Evolutionary conservation across 208 protist genomes (phyloP), one percentile per base, ranked within the genome.

Genomic region (Leptomonas seymouri): DNA sequence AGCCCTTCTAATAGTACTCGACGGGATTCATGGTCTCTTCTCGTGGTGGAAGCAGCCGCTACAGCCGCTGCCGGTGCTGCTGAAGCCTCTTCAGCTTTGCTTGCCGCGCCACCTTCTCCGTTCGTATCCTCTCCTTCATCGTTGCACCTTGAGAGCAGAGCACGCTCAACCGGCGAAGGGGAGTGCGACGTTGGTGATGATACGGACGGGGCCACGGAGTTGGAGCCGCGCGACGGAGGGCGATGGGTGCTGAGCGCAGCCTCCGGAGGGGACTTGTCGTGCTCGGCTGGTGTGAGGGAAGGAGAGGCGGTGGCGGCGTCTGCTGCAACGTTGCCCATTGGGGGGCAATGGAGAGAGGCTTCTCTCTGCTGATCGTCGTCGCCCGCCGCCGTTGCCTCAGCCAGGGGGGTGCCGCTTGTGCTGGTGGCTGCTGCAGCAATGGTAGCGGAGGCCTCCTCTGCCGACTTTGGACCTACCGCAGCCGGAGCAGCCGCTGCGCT

Each of bases 1-100:
- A 85, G 46, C 57, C 56, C 65, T 54, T 69, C 60, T 12, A 86
- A 55, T 3, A 7, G 45, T 16, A n/a, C 46, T 20, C 60, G 60
- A 25, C 60, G 60, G 1, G 31, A 44, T 20, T 65, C 46, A 5
- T 55, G 53, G 14, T 53, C 58, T 4, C 7, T 16, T 16, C 18
- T 18, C 31, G 28, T 27, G n/a, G 63, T 21, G 25, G 42, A 8
- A 20, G 27, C 11, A 1, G 25, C 36, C 18, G 58, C 23, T 1
- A 49, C 34, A 0, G 49, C 44, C 45, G 34, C 15, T 45, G 34
- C 20, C 45, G 28, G 7, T 59, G 54, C 2, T 41, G 54, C 12
- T 59, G 28, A 9, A 15, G 16, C 28, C 23, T 21, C 7, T 36
- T 23, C 11, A 16, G 28, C 25, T 39, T 21, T 8, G 51, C 9